phyloP scores from a whole-genome alignment of 371 early-diverging fungal genomes.

The Syncephalis plumigaleata region DNA sequence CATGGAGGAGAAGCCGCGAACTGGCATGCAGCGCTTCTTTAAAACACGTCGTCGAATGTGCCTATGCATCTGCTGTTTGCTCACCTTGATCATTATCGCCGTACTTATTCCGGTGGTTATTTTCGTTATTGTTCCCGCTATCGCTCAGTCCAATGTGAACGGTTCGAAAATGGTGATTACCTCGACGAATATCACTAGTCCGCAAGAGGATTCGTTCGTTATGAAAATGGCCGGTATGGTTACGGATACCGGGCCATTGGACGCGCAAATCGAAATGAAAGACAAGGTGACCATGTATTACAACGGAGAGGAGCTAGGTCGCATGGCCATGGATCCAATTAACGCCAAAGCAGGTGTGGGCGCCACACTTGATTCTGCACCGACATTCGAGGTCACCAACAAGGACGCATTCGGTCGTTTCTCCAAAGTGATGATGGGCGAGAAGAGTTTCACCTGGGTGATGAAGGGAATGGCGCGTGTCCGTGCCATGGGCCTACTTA shows the following conservation, averaged over 20 bases:
- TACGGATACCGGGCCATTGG: constrained; percentile 27
- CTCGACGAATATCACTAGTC: constrained; percentile 5
- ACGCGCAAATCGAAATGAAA: constrained; percentile 25
- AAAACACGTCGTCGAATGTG: not conserved
- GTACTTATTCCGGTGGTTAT: constrained; percentile 3
- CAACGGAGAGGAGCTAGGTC: constrained; percentile 18
- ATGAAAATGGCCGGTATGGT: constrained; percentile 23
- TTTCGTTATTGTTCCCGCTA: constrained; percentile 3
- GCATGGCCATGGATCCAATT: constrained; percentile 20
- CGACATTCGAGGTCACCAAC: constrained; percentile 19
- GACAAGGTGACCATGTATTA: constrained; percentile 20
- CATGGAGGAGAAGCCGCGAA: too few relatives aligned
- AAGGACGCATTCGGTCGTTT: constrained; percentile 22
- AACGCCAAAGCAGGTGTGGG: constrained; percentile 14
- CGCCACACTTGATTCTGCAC: constrained; percentile 20
- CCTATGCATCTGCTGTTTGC: constrained; percentile 3
- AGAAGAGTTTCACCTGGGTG: constrained; percentile 25
- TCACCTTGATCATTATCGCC: not conserved
- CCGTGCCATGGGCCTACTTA: constrained; percentile 18
- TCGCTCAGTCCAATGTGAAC: constrained; percentile 4
- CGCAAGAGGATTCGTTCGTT: constrained; percentile 16
- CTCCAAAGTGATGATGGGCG: constrained; percentile 23
- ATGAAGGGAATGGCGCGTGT: constrained; percentile 26
- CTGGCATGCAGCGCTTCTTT: not conserved
- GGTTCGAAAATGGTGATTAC: constrained; percentile 4